Percentiles rank a stretch among this genome's conserved stretches.
These are phyloP conservation scores for Cryphonectria nitschkei DNA, from an alignment of 2,329 filamentous ascomycete species.

Conservation along the genomic window DNA sequence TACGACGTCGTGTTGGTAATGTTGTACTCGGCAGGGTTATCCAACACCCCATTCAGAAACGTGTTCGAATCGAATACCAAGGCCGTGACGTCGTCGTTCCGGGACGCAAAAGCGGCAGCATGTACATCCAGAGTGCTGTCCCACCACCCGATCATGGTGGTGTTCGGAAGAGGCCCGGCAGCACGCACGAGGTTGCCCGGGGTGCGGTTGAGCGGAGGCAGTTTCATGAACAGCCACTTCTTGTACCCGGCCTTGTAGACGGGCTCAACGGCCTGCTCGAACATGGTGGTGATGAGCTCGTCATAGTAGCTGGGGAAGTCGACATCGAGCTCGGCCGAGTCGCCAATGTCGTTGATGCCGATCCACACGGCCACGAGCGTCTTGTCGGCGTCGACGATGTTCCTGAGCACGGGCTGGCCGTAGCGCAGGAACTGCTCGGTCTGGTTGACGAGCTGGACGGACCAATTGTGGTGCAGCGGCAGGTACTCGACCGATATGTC, in stretches of 20 bases:
- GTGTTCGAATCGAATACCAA: slow-evolving; percentile 39
- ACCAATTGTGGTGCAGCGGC: slow-evolving; percentile 55
- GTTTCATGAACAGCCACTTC: slow-evolving; percentile 54
- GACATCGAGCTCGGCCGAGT: slow-evolving; percentile 47
- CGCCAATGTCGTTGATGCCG: slow-evolving; percentile 60
- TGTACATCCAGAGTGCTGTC: slow-evolving; percentile 43
- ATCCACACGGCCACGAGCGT: slow-evolving; percentile 58
- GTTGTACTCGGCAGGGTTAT: slow-evolving; percentile 34
- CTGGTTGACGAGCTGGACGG: slow-evolving; percentile 53
- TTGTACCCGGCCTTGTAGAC: slow-evolving; percentile 48
- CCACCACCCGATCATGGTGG: slow-evolving; percentile 50
- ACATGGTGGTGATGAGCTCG: slow-evolving; percentile 44
- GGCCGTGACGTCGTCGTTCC: slow-evolving; percentile 30
- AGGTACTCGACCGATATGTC: slow-evolving; percentile 51
- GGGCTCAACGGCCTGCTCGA: slow-evolving; percentile 43
- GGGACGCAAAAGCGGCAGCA: slow-evolving; percentile 38
- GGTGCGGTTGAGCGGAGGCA: slow-evolving; percentile 54
- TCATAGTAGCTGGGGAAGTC: slow-evolving; percentile 51
- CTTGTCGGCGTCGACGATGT: slow-evolving; percentile 38
- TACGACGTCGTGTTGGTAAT: slow-evolving; percentile 37
- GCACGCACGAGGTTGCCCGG: slow-evolving; percentile 40
- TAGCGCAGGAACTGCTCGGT: slow-evolving; percentile 51
- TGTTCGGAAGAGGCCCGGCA: slow-evolving; percentile 45
- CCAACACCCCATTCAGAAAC: slow-evolving; percentile 38
- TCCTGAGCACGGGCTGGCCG: slow-evolving; percentile 44